Base-by-base conservation (phyloP, 2,329 filamentous ascomycete species). In the Sarocladium kiliense region DNA sequence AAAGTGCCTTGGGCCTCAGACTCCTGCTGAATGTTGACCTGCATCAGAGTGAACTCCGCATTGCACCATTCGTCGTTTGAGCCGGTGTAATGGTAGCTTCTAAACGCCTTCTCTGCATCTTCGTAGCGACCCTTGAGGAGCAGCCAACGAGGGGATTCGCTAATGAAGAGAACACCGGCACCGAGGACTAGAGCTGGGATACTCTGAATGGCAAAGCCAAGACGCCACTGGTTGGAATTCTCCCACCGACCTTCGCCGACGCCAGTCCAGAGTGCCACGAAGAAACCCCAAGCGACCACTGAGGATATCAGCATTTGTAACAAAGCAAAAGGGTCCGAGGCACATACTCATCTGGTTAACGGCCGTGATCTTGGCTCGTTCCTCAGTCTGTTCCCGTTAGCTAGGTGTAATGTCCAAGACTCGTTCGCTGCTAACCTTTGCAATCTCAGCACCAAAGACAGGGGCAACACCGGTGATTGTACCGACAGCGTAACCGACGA, bases 231-330 rank as follows among this genome's bases (percentile, higher is more conserved):
- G 54, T 73, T 71, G 9, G 65, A 47, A 11, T 66, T 72, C 1
- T 68, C 56, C 70, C 70, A 73, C 55, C 65, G 65, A 0, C 69
- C 68, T 57, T 73, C 70, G 5, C 68, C 70, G 0, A 73, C 70
- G 2, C 70, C 70, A 0, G 69, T 71, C 70, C 70, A 73, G 0
- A 72, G 62, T 1, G 70, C 70, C 2, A 73, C 63, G 30, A 73
- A 73, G 59, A 73, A 73, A 0, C 70, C 71, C 71, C 71, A 74
- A 0, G 71, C 68, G 7, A 71, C 70, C 71, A 73, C 70, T 72
- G 23, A 2, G 3, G 2, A 10, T 1, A 14, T 7, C 9, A 3
- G 3, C 16, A 44, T 12, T 21, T n/a, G n/a, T 4, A 44, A 16
- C 7, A 6, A 21, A 25, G 21, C 9, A 7, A 25, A 9, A 44